Evolutionary conservation across 257 asterid species (phyloP).

Genomic region (Nicotiana obtusifolia): DNA sequence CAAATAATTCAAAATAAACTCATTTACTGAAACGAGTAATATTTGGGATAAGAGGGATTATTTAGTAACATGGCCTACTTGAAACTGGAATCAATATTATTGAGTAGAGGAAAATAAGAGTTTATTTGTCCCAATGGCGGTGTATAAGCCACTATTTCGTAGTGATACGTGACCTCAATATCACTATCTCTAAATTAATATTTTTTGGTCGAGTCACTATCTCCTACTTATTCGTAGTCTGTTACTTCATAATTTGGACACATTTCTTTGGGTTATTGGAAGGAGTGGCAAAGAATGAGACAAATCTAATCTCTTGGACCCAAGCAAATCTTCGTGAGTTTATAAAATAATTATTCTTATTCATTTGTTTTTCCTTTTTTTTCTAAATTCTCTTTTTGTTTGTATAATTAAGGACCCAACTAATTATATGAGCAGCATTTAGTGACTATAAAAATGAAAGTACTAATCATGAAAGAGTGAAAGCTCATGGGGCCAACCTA

Average conservation of each 20-base stretch:
- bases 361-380: background rate
- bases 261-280: conserved; percentile 23
- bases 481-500: conserved; percentile 1
- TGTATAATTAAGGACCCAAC: conserved; percentile 3
- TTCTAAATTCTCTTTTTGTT: background rate
- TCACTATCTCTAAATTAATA: conserved; percentile 23
- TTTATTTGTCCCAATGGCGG: background rate
- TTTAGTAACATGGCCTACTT: background rate
- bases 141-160: conserved; percentile 15
- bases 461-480: background rate
- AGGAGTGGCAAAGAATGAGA: conserved; percentile 28
- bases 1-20: background rate
- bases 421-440: background rate
- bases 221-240: conserved; percentile 23
- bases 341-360: background rate
- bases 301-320: conserved; percentile 40
- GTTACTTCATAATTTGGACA: conserved; percentile 35
- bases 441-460: background rate
- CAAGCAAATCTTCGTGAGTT: conserved; percentile 29
- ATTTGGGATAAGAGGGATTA: background rate
- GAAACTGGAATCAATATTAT: background rate
- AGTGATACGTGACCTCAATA: conserved; percentile 42
- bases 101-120: background rate
- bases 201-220: background rate
- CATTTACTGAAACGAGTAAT: background rate